Evolutionary conservation across 176 grass and related monocot species (phyloP), one percentile per base, ranked within the genome.

Genomic region (Carex cristatella): DNA sequence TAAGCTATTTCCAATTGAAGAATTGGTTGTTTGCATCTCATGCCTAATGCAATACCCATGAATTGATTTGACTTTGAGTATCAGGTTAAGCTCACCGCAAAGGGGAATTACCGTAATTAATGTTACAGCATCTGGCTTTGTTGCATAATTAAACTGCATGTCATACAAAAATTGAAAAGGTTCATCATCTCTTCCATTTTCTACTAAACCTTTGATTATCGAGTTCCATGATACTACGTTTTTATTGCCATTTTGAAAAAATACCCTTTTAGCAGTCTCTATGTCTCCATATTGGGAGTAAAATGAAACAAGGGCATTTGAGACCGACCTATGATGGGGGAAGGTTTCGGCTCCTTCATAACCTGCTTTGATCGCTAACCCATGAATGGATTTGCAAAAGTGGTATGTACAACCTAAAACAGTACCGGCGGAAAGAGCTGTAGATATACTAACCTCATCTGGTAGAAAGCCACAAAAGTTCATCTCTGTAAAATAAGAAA

Each of bases 211-310:
- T 84, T 85, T 91, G 74, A 97, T 93, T 93, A 93, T 86, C 8
- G 90, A 79, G 88, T 97, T 94, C 92, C 89, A 94, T 53, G 92
- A 93, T 73, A 94, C 82, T 61, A 87, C 84, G 61, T 86, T 97
- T 85, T 69, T 93, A 78, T 88, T 85, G 1, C 1, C 48, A 90
- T 59, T 76, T 62, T 59, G 59, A 9, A 79, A 35, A 85, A 94
- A 92, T 13, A 97, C 46, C 70, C 74, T 37, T 65, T 85, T 79
- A 0, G 89, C 86, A 55, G 80, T 68, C 5, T 92, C 40, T 9
- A 87, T 60, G 69, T 89, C 61, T 38, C 85, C 86, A 84, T 38
- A 78, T 7, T 48, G 82, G n/a, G 59, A 93, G 68, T 94, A 98
- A 18, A 94, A 93, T 80, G 89, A 91, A 70, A 86, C 84, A 16